Conservation (phyloP, 768 basidiomycete genomes). For the Grammothele lineata region DNA sequence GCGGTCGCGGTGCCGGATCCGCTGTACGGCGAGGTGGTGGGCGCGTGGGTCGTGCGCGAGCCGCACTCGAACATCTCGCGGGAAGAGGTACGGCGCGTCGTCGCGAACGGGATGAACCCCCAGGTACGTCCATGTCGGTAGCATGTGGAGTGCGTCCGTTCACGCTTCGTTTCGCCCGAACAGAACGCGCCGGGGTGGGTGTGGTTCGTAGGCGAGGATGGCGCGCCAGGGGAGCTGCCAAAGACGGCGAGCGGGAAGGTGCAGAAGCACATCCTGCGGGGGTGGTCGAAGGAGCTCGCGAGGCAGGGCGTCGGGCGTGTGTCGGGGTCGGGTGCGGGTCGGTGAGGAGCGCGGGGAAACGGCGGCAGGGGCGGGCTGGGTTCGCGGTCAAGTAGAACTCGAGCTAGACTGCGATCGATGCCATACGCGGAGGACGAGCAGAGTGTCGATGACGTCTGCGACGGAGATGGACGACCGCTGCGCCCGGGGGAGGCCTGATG, state of each 20-base stretch:
- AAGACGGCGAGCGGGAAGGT: conserved; percentile 89
- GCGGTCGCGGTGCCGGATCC: conserved; percentile 67
- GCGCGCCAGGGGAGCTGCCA: conserved; percentile 53
- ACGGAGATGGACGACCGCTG: too few relatives aligned
- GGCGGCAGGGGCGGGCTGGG: too few relatives aligned
- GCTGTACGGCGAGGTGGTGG: conserved; percentile 74
- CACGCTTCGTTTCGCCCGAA: neutral
- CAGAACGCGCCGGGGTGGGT: conserved; percentile 81
- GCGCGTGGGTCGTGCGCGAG: conserved; percentile 69
- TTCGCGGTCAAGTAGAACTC: too few relatives aligned
- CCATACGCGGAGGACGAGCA: too few relatives aligned
- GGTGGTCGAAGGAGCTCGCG: conserved; percentile 60
- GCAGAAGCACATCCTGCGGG: conserved; percentile 72
- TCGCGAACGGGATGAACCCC: conserved; percentile 65
- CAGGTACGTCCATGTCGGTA: conserved; percentile 48
- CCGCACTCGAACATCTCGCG: conserved; percentile 23
- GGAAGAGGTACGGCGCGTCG: conserved; percentile 50
- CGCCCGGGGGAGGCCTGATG: too few relatives aligned
- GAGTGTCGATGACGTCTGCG: too few relatives aligned
- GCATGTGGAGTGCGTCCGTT: too few relatives aligned
- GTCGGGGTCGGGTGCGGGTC: conserved; percentile 3
- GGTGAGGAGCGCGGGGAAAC: neutral
- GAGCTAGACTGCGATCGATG: too few relatives aligned
- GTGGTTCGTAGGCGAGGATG: conserved; percentile 76
- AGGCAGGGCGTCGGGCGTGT: conserved; percentile 38